Evolutionary conservation across 345 rosid species (phyloP).

Genomic region (Melaleuca quinquenervia): DNA sequence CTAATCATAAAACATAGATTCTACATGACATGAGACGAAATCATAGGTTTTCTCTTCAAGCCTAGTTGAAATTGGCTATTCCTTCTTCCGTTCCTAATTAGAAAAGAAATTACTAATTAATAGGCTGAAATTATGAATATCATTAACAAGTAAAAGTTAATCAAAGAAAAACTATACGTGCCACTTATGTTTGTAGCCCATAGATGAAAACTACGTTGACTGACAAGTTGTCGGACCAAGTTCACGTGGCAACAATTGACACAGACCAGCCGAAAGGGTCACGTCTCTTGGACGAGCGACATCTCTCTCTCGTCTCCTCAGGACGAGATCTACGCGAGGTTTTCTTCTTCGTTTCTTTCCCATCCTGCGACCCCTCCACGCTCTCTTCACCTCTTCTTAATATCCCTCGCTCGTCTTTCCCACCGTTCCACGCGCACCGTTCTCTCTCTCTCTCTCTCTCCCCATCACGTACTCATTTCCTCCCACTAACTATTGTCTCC

Average conservation of each 20-base stretch:
- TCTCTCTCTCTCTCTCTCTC: background rate
- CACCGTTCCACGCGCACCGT: background rate
- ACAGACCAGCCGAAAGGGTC: background rate
- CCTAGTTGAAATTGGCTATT: background rate
- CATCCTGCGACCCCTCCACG: background rate
- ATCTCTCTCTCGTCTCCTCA: background rate
- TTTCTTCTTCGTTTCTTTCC: background rate
- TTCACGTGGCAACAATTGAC: background rate
- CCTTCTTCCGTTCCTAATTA: background rate
- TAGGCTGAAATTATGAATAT: background rate
- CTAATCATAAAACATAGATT: background rate
- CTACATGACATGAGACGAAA: background rate
- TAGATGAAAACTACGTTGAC: background rate
- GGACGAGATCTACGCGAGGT: background rate
- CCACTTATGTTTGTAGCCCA: background rate
- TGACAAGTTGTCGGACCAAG: background rate
- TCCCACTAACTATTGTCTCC: background rate
- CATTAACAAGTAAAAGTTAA: background rate
- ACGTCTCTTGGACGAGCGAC: background rate
- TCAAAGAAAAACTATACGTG: background rate
- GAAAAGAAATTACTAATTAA: background rate
- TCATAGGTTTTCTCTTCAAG: background rate
- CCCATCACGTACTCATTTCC: background rate
- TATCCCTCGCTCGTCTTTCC: background rate
- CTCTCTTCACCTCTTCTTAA: background rate